These are phyloP conservation scores for Diplodia scrobiculata DNA, from an alignment of 2,329 filamentous ascomycete species.

Conservation along the genomic window DNA sequence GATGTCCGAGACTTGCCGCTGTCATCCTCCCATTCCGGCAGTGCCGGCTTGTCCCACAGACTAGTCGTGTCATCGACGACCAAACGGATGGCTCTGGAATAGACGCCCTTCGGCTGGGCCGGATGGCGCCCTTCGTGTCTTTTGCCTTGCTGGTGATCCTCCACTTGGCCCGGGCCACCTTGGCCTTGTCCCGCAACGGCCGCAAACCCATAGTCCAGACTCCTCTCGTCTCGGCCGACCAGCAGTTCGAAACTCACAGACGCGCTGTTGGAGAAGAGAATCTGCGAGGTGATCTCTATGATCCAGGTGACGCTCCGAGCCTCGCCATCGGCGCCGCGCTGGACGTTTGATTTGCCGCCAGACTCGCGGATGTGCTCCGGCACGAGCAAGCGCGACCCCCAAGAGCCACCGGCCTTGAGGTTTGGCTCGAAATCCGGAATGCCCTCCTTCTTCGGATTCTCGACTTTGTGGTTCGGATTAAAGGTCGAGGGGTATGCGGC, in stretches of 20 bases:
- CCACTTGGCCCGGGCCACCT: constrained; percentile 65
- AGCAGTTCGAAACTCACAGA: constrained; percentile 86
- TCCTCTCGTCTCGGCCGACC: constrained; percentile 82
- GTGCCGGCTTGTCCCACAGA: constrained; percentile 86
- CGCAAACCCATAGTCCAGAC: constrained; percentile 67
- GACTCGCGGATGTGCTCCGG: constrained; percentile 74
- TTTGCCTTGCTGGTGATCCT: constrained; percentile 71
- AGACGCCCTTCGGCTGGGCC: constrained; percentile 73
- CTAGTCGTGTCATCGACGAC: constrained; percentile 84
- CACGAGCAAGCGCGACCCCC: constrained; percentile 77
- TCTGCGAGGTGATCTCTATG: constrained; percentile 87
- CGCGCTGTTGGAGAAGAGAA: constrained; percentile 88
- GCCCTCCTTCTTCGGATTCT: constrained; percentile 69
- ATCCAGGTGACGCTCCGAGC: constrained; percentile 75
- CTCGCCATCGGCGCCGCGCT: constrained; percentile 38
- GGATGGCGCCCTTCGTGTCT: constrained; percentile 60
- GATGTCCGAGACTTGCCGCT: constrained; percentile 40
- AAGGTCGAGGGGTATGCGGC: constrained; percentile 83
- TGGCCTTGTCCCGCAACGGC: constrained; percentile 55
- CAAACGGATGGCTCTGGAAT: constrained; percentile 75
- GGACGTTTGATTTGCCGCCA: constrained; percentile 53
- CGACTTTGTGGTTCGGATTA: constrained; percentile 77
- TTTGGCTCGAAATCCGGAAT: constrained; percentile 93
- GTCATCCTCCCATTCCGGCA: constrained; percentile 63
- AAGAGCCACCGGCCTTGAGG: constrained; percentile 88